Percentiles rank a stretch among this genome's conserved stretches.
Evolutionary conservation across 2,329 filamentous ascomycete species (phyloP).

Genomic region (Fusarium lateritium): DNA sequence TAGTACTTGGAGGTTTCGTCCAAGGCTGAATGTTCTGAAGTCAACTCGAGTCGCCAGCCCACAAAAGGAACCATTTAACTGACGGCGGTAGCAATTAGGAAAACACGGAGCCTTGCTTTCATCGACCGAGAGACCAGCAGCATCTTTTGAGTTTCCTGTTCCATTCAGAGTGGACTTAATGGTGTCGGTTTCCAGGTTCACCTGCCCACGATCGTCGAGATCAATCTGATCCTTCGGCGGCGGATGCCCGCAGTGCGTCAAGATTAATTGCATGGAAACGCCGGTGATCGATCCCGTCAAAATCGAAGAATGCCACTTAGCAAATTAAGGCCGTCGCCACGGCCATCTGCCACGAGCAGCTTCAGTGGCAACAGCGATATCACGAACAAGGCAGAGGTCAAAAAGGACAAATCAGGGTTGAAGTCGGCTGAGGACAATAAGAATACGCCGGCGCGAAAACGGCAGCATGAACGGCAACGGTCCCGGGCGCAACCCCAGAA

Average conservation of each 20-base stretch:
- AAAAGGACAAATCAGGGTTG: conserved; percentile 11
- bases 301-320: conserved; percentile 43
- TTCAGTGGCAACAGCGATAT: conserved; percentile 28
- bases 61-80: conserved; percentile 35
- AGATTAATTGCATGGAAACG: conserved; percentile 13
- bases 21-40: conserved; percentile 14
- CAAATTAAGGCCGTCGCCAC: conserved; percentile 42
- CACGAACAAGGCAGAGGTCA: conserved; percentile 21
- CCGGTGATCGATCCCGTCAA: conserved; percentile 3
- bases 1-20: conserved; percentile 1
- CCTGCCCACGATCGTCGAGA: conserved; percentile 18
- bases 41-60: conserved; percentile 18
- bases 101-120: conserved; percentile 23
- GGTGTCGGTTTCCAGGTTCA: conserved; percentile 5
- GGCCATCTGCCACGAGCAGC: conserved; percentile 24
- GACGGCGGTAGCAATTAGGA: conserved; percentile 35
- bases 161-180: conserved; percentile 23
- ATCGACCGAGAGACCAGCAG: conserved; percentile 26
- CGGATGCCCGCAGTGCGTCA: conserved; percentile 30
- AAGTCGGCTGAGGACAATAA: conserved; percentile 28
- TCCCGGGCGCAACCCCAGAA: conserved; percentile 29
- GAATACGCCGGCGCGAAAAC: conserved; percentile 22
- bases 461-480: conserved; percentile 33
- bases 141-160: conserved; percentile 5
- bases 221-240: conserved; percentile 30